Conservation (phyloP, 2,329 filamentous ascomycete species). For the Ophiostoma novo-ulmi region DNA sequence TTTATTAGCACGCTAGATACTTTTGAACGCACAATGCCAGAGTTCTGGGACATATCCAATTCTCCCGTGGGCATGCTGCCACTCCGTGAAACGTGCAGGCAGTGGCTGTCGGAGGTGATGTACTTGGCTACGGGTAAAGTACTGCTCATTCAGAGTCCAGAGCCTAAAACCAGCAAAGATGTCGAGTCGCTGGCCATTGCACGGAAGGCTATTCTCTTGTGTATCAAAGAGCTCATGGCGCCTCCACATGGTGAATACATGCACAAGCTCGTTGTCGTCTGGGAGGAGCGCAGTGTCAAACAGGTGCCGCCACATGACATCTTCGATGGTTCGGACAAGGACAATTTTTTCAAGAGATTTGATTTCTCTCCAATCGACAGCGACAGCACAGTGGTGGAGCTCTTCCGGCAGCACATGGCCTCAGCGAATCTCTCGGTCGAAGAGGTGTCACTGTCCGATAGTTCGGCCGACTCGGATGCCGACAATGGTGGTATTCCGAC, state of each 20-base stretch:
- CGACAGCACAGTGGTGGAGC: background rate
- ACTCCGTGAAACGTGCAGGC: background rate
- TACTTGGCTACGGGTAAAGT: background rate
- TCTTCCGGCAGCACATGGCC: background rate
- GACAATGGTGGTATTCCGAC: background rate
- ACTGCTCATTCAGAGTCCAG: background rate
- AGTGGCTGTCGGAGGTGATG: background rate
- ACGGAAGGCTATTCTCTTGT: background rate
- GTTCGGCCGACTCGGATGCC: background rate
- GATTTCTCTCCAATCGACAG: background rate
- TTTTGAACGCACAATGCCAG: background rate
- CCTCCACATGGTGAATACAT: background rate
- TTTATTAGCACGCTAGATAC: background rate
- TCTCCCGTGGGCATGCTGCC: background rate
- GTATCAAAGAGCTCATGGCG: background rate
- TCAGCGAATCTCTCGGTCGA: background rate
- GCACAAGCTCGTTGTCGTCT: background rate
- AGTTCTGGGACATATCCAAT: background rate
- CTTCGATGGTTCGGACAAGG: background rate
- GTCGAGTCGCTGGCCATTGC: background rate
- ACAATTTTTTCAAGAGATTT: background rate
- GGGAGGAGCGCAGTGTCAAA: background rate
- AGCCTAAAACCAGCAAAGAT: background rate
- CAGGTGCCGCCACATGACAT: background rate
- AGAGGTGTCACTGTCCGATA: background rate